Base-by-base conservation (phyloP, 2,329 filamentous ascomycete species). In the Cephalotrichum gorgonifer region DNA sequence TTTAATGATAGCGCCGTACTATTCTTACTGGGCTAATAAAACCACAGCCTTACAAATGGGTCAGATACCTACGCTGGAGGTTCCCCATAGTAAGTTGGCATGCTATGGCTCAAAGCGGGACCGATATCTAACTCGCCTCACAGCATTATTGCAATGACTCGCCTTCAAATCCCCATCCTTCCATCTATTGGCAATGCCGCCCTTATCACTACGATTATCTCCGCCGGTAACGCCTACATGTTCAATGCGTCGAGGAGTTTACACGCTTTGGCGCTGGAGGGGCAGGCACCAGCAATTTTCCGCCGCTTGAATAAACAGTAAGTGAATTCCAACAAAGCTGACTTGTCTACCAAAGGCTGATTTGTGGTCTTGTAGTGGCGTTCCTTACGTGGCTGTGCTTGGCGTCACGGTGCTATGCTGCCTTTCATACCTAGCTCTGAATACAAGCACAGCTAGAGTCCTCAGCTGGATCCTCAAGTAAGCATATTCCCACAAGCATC, bases 171-270 rank as follows among this genome's bases (percentile, higher is more conserved):
- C 43, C 60, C 63, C 14, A 58, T 62, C 5, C 55, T 70, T 15
- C 66, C 67, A 5, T 57, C 60, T 9, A 58, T 70, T 23, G 64
- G 69, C 55, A 71, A 69, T 45, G 67, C 59, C 2, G 61, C 67
- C 17, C 56, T 71, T n/a, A 54, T 70, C 47, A 69, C 66, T 1
- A 64, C 66, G 42, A 67, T 68, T 14, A 60, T 68, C 47, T 70
- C 67, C 9, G 63, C 67, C 3, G 67, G 64, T 35, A 71, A 70
- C 52, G 64, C 64, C 39, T 66, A 66, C 50, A 60, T 67, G 17
- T 69, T 64, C 54, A 61, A 59, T 23, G 66, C 52, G 5, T 50
- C 53, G 3, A 47, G 52, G 3, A 41, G 38, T 6, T 47, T 54
- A 20, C 44, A 53, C 44, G 52, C 44, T 25, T 33, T 54, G 38